A percentile compares a stretch with the other conserved stretches of the same genome.
Evolutionary conservation across 2,329 filamentous ascomycete genomes (phyloP).

Genomic region (Fusarium zealandicum): DNA sequence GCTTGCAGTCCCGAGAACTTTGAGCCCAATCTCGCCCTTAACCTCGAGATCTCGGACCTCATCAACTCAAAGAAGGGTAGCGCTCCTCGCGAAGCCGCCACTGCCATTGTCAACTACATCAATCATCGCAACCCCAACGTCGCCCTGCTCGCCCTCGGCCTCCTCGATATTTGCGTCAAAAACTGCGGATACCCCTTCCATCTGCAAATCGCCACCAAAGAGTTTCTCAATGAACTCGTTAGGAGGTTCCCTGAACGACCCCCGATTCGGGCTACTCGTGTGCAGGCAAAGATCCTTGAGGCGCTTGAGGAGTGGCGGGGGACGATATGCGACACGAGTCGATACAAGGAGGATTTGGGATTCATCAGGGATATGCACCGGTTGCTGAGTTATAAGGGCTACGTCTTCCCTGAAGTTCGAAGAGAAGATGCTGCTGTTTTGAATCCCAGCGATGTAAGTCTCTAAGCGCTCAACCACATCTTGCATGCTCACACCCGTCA

Average conservation of each 20-base stretch:
- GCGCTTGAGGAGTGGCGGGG: constrained; percentile 98
- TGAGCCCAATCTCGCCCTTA: constrained; percentile 95
- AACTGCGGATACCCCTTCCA: constrained; percentile 99
- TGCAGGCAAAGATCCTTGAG: constrained; percentile 92
- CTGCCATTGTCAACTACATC: constrained; percentile 91
- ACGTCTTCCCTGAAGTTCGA: constrained; percentile 90
- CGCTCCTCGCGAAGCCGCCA: constrained; percentile 91
- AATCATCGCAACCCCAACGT: constrained; percentile 98
- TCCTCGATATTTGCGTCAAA: constrained; percentile 99
- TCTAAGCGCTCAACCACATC: not conserved
- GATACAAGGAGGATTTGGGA: constrained; percentile 96
- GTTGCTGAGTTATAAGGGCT: constrained; percentile 94
- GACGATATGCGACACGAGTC: constrained; percentile 97
- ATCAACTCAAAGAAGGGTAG: constrained; percentile 98
- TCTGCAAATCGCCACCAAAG: constrained; percentile 97
- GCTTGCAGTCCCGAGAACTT: constrained; percentile 97
- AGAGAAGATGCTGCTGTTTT: constrained; percentile 94
- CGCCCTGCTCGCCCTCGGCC: constrained; percentile 83
- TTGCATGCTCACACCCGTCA: constrained; percentile 42
- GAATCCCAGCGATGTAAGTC: constrained; percentile 91
- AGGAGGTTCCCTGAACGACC: constrained; percentile 94
- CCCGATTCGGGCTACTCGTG: constrained; percentile 82
- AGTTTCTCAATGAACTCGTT: constrained; percentile 98
- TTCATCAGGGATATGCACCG: constrained; percentile 98
- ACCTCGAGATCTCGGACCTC: constrained; percentile 94